Evolutionary conservation across 768 basidiomycete species (phyloP).

Genomic region (Boletus sp.): DNA sequence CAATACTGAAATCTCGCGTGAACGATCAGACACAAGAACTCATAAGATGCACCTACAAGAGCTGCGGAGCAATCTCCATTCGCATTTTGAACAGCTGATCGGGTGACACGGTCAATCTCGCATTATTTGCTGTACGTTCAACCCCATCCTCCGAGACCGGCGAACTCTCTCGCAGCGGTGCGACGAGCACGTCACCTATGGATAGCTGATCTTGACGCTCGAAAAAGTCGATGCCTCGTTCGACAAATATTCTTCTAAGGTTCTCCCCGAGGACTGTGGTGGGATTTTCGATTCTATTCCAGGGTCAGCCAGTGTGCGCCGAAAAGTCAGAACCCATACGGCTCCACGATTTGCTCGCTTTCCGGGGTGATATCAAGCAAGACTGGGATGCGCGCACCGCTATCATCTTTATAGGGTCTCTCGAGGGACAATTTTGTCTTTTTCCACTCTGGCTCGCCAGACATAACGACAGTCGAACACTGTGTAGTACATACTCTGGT

Average conservation of each 20-base stretch:
- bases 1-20: conserved; percentile 45
- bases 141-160: conserved; percentile 25
- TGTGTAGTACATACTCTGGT: not conserved
- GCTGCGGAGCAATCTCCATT: conserved; percentile 62
- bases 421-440: conserved; percentile 68
- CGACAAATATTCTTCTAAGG: conserved; percentile 64
- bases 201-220: conserved; percentile 42
- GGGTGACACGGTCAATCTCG: conserved; percentile 54
- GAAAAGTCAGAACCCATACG: conserved; percentile 43
- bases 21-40: conserved; percentile 3
- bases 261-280: conserved; percentile 60
- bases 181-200: conserved; percentile 18
- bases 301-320: conserved; percentile 16
- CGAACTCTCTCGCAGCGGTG: conserved; percentile 26
- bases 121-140: conserved; percentile 28
- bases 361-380: conserved; percentile 69
- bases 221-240: conserved; percentile 76
- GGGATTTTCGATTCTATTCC: conserved; percentile 50
- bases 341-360: conserved; percentile 66
- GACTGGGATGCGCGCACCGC: conserved; percentile 56
- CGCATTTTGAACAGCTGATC: conserved; percentile 77
- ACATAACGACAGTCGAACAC: conserved; percentile 7
- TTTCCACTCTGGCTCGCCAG: conserved; percentile 48
- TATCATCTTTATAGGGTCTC: conserved; percentile 77
- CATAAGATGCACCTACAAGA: conserved; percentile 53